Conservation (phyloP, 768 basidiomycete species). For the Naganishia vishniacii region DNA sequence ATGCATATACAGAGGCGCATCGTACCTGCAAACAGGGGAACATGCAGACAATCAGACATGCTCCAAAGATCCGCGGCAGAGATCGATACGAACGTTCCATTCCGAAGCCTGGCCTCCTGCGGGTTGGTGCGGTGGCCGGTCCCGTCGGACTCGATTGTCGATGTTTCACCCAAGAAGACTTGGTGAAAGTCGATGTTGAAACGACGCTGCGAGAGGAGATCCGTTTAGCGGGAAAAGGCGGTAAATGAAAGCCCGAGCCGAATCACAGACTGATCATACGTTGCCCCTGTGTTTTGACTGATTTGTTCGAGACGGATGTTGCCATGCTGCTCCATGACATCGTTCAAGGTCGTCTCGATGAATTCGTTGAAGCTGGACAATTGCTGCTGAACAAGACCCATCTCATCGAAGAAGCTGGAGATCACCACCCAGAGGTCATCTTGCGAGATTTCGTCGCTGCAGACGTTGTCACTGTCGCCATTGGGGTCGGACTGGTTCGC, state of each 20-base stretch:
- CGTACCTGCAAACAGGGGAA: conserved; percentile 10
- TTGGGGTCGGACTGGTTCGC: conserved; percentile 9
- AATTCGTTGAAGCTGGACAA: conserved; percentile 98
- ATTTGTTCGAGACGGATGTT: conserved; percentile 93
- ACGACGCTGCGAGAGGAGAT: conserved; percentile 57
- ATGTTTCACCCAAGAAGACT: conserved; percentile 91
- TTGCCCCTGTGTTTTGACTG: conserved; percentile 88
- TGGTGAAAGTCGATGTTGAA: conserved; percentile 97
- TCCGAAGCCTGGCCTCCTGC: conserved; percentile 89
- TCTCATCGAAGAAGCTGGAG: conserved; percentile 91
- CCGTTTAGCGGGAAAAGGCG: not conserved
- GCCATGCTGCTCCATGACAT: conserved; percentile 92
- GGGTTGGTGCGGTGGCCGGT: conserved; percentile 89
- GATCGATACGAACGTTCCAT: conserved; percentile 61
- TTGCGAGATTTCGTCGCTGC: conserved; percentile 23
- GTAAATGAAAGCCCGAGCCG: not conserved
- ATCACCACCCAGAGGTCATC: conserved; percentile 60
- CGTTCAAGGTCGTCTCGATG: conserved; percentile 98
- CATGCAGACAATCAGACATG: not conserved
- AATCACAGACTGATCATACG: conserved; percentile 52
- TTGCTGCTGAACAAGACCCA: conserved; percentile 95
- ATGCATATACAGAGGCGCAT: conserved; percentile 30
- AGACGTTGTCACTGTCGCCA: not conserved
- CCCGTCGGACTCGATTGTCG: conserved; percentile 84
- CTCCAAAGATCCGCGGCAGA: not conserved